These are phyloP conservation scores for Arabidopsis suecica DNA, from an alignment of 345 rosid genomes.

Conservation along the genomic window DNA sequence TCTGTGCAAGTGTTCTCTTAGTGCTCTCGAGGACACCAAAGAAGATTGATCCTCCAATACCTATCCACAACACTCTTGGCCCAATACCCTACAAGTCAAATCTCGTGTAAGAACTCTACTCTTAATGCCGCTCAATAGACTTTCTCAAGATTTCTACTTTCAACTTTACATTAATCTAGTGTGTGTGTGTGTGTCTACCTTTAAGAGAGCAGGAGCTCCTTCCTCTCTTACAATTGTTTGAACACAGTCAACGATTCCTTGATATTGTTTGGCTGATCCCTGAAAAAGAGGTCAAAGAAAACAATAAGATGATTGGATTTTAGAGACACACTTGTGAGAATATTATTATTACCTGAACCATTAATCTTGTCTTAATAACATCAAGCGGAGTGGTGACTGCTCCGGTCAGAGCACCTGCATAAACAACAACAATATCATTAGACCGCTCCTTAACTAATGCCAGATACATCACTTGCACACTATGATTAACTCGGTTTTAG, in stretches of 20 bases:
- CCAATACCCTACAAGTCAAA: conserved; percentile 66
- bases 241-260: conserved; percentile 87
- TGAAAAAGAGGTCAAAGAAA: conserved; percentile 33
- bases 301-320: background rate
- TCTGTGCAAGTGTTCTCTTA: conserved; percentile 68
- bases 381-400: conserved; percentile 98
- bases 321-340: conserved; percentile 3
- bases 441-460: background rate
- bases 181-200: conserved; percentile 51
- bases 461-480: background rate
- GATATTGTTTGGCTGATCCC: conserved; percentile 87
- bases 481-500: background rate
- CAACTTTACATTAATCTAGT: too few relatives aligned
- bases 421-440: conserved; percentile 2
- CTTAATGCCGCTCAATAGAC: background rate
- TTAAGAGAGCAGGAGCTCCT: conserved; percentile 86
- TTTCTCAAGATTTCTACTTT: background rate
- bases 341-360: conserved; percentile 75
- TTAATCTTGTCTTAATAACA: conserved; percentile 94
- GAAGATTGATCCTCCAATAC: conserved; percentile 90
- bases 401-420: conserved; percentile 89
- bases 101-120: background rate
- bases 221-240: conserved; percentile 81
- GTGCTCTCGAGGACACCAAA: conserved; percentile 89
- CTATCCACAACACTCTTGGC: conserved; percentile 92